phyloP scores from a whole-genome alignment of 805 yeast species.

The Pichia manshurica region DNA sequence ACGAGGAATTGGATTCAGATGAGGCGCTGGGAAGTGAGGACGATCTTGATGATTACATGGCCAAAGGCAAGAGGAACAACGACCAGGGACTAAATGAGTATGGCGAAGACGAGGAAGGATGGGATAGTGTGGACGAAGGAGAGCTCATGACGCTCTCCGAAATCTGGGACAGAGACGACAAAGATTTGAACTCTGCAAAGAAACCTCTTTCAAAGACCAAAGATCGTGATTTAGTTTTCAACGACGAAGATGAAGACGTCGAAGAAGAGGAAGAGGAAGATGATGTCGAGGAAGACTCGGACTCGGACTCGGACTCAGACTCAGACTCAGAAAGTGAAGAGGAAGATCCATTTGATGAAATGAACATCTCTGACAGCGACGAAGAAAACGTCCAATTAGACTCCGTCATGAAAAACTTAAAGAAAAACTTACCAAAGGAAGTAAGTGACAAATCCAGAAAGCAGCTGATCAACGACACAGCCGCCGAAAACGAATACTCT shows the following conservation, averaged over 20 bases:
- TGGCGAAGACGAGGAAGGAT: conserved; percentile 54
- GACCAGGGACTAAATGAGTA: conserved; percentile 25
- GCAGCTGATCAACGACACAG: conserved; percentile 43
- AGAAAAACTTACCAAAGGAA: conserved; percentile 30
- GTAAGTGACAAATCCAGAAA: conserved; percentile 34
- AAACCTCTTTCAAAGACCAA: conserved; percentile 6
- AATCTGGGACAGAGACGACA: conserved; percentile 81
- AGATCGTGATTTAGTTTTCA: conserved; percentile 9
- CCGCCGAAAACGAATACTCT: conserved; percentile 63
- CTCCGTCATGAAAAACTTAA: conserved; percentile 39
- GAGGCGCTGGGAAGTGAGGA: conserved; percentile 85
- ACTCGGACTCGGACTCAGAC: conserved; percentile 12
- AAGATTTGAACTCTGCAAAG: conserved; percentile 28
- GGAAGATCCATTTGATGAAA: conserved; percentile 26
- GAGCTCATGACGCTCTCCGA: conserved; percentile 76
- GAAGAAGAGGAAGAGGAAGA: conserved; percentile 20
- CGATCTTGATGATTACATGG: conserved; percentile 58
- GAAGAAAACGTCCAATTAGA: conserved; percentile 41
- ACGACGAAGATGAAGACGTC: conserved; percentile 4
- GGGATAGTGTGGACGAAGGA: conserved; percentile 68
- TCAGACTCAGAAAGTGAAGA: conserved; percentile 10
- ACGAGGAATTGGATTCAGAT: conserved; percentile 52
- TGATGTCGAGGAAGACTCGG: conserved; percentile 15
- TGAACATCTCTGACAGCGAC: conserved; percentile 30
- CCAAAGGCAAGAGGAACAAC: conserved; percentile 53